A percentile compares a stretch with the other conserved stretches of the same genome.
phyloP scores from a whole-genome alignment of 139 green algal species.

The Chlorella sp. region DNA sequence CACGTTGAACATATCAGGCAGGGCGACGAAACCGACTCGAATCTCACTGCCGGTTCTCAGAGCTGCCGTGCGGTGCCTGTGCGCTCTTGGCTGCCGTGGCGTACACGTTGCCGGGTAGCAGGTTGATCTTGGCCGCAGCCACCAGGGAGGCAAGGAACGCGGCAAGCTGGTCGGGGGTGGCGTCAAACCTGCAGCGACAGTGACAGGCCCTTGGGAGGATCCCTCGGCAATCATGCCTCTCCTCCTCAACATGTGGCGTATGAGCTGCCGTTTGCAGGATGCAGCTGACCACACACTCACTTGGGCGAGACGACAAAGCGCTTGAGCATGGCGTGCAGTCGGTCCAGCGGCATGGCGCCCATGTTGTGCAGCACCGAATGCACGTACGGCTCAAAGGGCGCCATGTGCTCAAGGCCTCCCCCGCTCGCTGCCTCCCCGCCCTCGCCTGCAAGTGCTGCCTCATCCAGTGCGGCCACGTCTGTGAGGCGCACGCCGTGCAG shows the following conservation, averaged over 20 bases:
- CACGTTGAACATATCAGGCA: too few species aligned
- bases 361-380: constrained; percentile 90
- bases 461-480: background rate
- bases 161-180: background rate
- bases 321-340: constrained; percentile 93
- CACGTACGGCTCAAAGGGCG: constrained; percentile 74
- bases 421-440: background rate
- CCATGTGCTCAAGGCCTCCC: constrained; percentile 37
- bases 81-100: too few species aligned
- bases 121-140: too few species aligned
- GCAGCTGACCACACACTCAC: constrained; percentile 12
- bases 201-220: background rate
- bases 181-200: background rate
- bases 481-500: background rate
- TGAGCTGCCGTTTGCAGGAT: background rate
- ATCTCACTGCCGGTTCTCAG: too few species aligned
- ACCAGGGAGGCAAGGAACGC: background rate
- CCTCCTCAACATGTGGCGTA: background rate
- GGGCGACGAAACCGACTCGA: too few species aligned
- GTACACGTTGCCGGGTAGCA: too few species aligned
- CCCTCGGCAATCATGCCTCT: background rate
- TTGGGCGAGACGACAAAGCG: constrained; percentile 76
- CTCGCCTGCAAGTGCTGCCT: background rate
- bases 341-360: constrained; percentile 65
- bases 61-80: too few species aligned